Conservation (phyloP, 805 yeast genomes). For the Ogataea polymorpha region DNA sequence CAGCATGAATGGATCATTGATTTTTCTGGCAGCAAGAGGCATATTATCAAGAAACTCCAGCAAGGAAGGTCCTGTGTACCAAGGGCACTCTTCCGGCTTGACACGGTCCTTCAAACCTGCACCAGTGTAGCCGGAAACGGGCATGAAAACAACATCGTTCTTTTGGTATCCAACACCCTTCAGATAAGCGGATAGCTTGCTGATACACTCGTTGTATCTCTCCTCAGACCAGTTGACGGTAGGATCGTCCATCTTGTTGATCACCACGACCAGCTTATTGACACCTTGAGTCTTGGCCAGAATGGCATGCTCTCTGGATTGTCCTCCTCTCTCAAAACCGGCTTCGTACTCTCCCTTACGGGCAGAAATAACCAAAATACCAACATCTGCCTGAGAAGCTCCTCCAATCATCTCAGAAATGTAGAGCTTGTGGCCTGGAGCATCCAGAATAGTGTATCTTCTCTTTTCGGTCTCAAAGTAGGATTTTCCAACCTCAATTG, state of each 20-base stretch:
- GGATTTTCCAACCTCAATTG: slow-evolving; percentile 98
- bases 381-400: slow-evolving; percentile 99
- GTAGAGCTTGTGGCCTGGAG: slow-evolving; percentile 99
- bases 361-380: slow-evolving; percentile 94
- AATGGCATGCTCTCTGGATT: slow-evolving; percentile 96
- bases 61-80: slow-evolving; percentile 93
- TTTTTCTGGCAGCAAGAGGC: slow-evolving; percentile 78
- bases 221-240: slow-evolving; percentile 95
- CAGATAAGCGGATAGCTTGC: slow-evolving; percentile 72
- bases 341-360: slow-evolving; percentile 99
- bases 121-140: slow-evolving; percentile 97
- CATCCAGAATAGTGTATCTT: slow-evolving; percentile 96
- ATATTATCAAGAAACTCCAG: slow-evolving; percentile 84
- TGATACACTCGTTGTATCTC: slow-evolving; percentile 92
- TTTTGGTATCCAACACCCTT: slow-evolving; percentile 88
- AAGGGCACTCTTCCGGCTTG: slow-evolving; percentile 67
- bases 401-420: slow-evolving; percentile 99
- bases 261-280: slow-evolving; percentile 86
- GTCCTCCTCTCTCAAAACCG: slow-evolving; percentile 98
- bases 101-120: slow-evolving; percentile 92
- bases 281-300: slow-evolving; percentile 99
- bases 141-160: slow-evolving; percentile 89
- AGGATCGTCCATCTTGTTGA: slow-evolving; percentile 98
- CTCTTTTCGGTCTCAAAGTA: slow-evolving; percentile 97
- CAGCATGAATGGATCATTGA: slow-evolving; percentile 95